phyloP scores from a whole-genome alignment of 164 flowering plant genomes.

The Platanus orientalis region DNA sequence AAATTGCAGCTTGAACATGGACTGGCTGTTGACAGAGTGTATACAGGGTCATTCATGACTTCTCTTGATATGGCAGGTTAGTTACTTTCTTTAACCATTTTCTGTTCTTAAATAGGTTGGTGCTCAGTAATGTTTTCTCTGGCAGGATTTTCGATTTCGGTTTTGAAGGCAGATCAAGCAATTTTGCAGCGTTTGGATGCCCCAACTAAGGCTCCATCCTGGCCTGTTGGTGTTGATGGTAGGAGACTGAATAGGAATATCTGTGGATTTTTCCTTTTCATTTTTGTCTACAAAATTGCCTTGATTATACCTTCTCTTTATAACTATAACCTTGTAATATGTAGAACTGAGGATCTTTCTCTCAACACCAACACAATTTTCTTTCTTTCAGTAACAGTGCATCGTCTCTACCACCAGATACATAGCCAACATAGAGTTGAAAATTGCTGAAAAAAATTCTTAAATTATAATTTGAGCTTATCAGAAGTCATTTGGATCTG shows the following conservation, averaged over 20 bases:
- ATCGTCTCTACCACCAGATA: background rate
- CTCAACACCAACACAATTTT: background rate
- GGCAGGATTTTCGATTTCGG: conserved; percentile 82
- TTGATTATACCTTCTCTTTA: background rate
- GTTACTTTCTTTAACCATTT: conserved; percentile 8
- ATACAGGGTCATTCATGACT: conserved; percentile 95
- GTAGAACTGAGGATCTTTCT: background rate
- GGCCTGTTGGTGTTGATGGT: conserved; percentile 97
- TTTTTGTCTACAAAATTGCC: background rate
- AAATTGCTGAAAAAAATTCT: too few relatives aligned
- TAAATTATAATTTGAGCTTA: background rate
- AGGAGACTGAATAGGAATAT: conserved; percentile 15
- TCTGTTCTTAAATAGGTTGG: background rate
- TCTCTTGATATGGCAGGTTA: conserved; percentile 98
- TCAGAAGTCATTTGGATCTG: conserved; percentile 10
- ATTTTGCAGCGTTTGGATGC: conserved; percentile 82
- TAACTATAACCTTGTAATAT: background rate
- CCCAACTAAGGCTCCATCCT: conserved; percentile 81
- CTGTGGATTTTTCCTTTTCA: background rate
- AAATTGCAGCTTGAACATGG: conserved; percentile 91
- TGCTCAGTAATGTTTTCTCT: conserved; percentile 7
- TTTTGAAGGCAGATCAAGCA: conserved; percentile 74
- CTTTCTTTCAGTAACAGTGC: background rate
- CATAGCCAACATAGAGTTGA: too few relatives aligned
- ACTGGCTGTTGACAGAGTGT: conserved; percentile 91